Evolutionary conservation across 2,329 filamentous ascomycete genomes (phyloP).

Genomic region (Phialophora expanda): DNA sequence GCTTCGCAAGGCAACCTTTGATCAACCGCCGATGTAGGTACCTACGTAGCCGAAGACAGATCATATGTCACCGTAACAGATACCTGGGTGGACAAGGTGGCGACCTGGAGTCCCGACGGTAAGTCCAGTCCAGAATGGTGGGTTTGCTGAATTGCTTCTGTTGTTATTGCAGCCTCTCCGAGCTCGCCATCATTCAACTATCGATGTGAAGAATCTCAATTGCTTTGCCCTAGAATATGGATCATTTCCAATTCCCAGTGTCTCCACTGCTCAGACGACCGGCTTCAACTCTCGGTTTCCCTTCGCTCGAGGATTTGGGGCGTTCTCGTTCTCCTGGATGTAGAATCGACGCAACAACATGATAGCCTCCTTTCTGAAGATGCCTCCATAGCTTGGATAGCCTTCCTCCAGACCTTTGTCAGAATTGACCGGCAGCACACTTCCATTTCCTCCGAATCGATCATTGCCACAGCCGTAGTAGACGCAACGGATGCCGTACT

Average conservation of each 20-base stretch:
- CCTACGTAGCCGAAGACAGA: no score
- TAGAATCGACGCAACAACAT: constrained; percentile 92
- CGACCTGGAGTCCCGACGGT: background rate
- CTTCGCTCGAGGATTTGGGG: constrained; percentile 68
- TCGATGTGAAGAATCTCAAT: background rate
- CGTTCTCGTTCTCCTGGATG: constrained; percentile 94
- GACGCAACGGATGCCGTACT: constrained; percentile 84
- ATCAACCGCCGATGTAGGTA: no score
- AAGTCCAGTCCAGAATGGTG: background rate
- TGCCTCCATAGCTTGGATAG: constrained; percentile 82
- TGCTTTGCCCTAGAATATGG: background rate
- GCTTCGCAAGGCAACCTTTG: no score
- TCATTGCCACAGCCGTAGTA: constrained; percentile 97
- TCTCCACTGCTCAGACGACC: constrained; percentile 31
- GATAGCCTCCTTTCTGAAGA: constrained; percentile 90
- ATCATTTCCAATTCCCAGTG: background rate
- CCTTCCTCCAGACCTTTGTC: constrained; percentile 68
- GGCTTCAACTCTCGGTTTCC: constrained; percentile 68
- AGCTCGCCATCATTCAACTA: background rate
- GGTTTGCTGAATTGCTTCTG: background rate
- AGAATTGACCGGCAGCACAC: constrained; percentile 71
- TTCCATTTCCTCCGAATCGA: constrained; percentile 93
- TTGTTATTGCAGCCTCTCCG: background rate
- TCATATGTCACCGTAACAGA: no score
- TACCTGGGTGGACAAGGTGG: background rate